phyloP scores from a whole-genome alignment of 2,329 filamentous ascomycete species.

The Cladorrhinum sp. region DNA sequence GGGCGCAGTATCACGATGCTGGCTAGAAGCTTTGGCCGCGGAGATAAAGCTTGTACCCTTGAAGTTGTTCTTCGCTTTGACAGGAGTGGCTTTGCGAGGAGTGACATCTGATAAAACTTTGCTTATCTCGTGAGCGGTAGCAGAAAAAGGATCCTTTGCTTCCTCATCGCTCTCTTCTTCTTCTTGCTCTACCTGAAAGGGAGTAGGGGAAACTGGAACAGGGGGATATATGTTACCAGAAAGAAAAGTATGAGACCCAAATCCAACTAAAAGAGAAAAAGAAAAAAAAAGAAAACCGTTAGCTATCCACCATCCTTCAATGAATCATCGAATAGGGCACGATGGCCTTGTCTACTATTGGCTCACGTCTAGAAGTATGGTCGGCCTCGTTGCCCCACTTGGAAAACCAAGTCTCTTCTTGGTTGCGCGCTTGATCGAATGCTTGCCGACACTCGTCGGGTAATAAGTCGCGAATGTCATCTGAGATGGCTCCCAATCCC shows the following conservation, averaged over 20 bases:
- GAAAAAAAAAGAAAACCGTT: slow-evolving; percentile 10
- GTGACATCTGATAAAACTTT: neutral
- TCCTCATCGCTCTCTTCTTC: neutral
- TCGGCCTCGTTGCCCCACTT: slow-evolving; percentile 69
- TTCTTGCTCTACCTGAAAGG: neutral
- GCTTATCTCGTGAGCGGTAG: neutral
- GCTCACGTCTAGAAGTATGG: slow-evolving; percentile 50
- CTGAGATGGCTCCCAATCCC: slow-evolving; percentile 62
- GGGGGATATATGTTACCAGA: neutral
- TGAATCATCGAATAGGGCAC: slow-evolving; percentile 52
- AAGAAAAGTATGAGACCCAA: neutral
- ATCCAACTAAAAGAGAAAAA: neutral
- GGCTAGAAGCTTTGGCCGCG: neutral
- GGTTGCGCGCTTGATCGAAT: slow-evolving; percentile 63
- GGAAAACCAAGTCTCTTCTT: slow-evolving; percentile 69
- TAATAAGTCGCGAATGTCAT: slow-evolving; percentile 64
- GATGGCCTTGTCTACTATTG: slow-evolving; percentile 62
- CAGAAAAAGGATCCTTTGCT: neutral
- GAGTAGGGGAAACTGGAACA: neutral
- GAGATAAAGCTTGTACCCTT: neutral
- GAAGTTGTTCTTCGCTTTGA: neutral
- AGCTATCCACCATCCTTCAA: neutral
- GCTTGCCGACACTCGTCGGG: slow-evolving; percentile 68
- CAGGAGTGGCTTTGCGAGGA: neutral
- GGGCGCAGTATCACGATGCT: neutral